These are phyloP conservation scores for Nymphaea thermarum DNA, from an alignment of 164 flowering plant genomes.

Conservation along the genomic window DNA sequence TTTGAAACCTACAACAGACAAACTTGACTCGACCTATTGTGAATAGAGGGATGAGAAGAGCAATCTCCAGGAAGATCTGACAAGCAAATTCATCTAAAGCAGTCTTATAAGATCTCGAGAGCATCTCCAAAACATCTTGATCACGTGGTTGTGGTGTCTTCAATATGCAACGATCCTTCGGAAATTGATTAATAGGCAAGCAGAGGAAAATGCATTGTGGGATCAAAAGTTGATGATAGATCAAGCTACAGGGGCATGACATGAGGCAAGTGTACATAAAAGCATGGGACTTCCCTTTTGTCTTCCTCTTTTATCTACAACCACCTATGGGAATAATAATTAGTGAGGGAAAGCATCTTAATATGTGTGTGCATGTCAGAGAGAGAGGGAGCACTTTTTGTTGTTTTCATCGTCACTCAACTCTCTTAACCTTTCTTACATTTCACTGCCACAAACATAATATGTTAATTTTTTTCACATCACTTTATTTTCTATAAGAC, in stretches of 20 bases:
- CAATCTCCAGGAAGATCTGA: too few species aligned
- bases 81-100: too few species aligned
- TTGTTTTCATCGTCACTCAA: constrained; percentile 85
- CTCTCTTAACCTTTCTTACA: constrained; percentile 79
- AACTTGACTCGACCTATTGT: too few species aligned
- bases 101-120: too few species aligned
- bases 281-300: constrained; percentile 55
- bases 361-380: not conserved
- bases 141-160: too few species aligned
- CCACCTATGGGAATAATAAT: constrained; percentile 30
- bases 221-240: not conserved
- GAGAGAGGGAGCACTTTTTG: constrained; percentile 36
- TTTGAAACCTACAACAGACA: too few species aligned
- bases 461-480: not conserved
- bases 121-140: too few species aligned
- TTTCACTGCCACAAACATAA: constrained; percentile 42
- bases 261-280: constrained; percentile 28
- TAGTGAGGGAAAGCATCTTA: not conserved
- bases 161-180: too few species aligned
- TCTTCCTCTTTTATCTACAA: constrained; percentile 75
- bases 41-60: too few species aligned
- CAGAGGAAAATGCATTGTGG: constrained; percentile 1
- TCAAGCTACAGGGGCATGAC: not conserved
- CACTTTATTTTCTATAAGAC: not conserved
- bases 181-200: not conserved